A percentile compares a stretch with the other conserved stretches of the same genome.
Evolutionary conservation across 2,329 filamentous ascomycete species (phyloP).

Genomic region (Fusarium nematophilum): DNA sequence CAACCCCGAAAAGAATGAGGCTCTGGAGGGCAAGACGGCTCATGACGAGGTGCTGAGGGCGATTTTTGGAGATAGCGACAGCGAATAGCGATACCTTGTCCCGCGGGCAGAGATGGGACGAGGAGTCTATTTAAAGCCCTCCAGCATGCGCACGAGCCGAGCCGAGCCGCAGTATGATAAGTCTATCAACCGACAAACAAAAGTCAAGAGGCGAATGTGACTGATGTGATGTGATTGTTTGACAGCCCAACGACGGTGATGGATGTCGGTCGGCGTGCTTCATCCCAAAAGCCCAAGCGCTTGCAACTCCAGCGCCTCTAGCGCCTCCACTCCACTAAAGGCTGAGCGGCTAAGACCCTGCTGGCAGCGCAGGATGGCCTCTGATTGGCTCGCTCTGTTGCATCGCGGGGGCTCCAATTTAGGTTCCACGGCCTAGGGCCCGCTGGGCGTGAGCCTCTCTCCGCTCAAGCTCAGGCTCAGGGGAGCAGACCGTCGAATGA

Average conservation of each 20-base stretch:
- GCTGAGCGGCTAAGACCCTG: slow-evolving; percentile 41
- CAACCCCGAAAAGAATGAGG: slow-evolving; percentile 76
- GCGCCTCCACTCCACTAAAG: slow-evolving; percentile 31
- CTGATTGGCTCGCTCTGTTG: slow-evolving; percentile 31
- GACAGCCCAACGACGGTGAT: too few species aligned
- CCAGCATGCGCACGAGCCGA: neutral
- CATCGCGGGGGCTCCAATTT: slow-evolving; percentile 42
- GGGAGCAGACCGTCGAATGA: slow-evolving; percentile 43
- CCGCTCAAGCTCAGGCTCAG: slow-evolving; percentile 38
- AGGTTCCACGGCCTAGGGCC: slow-evolving; percentile 34
- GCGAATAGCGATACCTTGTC: slow-evolving; percentile 58
- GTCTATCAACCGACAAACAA: neutral
- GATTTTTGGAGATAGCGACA: slow-evolving; percentile 92
- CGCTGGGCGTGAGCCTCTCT: slow-evolving; percentile 30
- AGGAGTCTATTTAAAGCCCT: neutral
- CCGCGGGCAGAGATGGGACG: neutral
- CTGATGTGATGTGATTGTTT: slow-evolving; percentile 1
- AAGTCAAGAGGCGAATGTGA: neutral
- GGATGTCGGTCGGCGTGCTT: slow-evolving; percentile 12
- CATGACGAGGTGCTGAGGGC: slow-evolving; percentile 87
- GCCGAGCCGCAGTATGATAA: too few species aligned
- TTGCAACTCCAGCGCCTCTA: slow-evolving; percentile 36
- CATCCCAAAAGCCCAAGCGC: slow-evolving; percentile 30
- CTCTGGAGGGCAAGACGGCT: slow-evolving; percentile 76
- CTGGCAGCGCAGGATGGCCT: neutral